These are phyloP conservation scores for Aureobasidium sp. DNA, from an alignment of 2,329 filamentous ascomycete genomes.

Conservation along the genomic window DNA sequence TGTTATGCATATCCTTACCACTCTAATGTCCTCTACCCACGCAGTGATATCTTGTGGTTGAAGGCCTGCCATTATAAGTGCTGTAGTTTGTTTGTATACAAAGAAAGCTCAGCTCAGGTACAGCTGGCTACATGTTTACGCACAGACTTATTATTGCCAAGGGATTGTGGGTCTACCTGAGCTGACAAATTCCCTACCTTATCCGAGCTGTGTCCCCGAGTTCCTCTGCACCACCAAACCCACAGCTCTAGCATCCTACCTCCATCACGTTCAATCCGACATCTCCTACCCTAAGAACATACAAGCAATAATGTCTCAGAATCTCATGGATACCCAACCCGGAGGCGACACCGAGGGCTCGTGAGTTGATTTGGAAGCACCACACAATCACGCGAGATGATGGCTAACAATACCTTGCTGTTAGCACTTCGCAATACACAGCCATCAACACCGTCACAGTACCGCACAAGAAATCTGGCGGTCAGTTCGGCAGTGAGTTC, in stretches of 20 bases:
- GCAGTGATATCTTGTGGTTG: too few relatives aligned
- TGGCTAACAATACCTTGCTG: not conserved
- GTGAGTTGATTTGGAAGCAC: not conserved
- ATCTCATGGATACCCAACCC: slow-evolving; percentile 50
- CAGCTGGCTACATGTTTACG: too few relatives aligned
- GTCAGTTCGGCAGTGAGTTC: slow-evolving; percentile 46
- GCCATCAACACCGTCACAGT: slow-evolving; percentile 43
- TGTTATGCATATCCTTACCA: too few relatives aligned
- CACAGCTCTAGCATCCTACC: not conserved
- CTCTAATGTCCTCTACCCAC: too few relatives aligned
- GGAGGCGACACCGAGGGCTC: slow-evolving; percentile 42
- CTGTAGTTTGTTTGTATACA: too few relatives aligned
- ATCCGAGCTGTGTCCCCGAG: too few relatives aligned
- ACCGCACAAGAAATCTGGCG: slow-evolving; percentile 45
- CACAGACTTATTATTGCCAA: too few relatives aligned
- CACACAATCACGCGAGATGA: not conserved
- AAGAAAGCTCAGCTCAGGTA: too few relatives aligned
- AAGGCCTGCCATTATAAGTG: too few relatives aligned
- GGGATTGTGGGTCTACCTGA: too few relatives aligned
- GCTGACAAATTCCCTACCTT: too few relatives aligned
- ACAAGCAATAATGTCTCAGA: slow-evolving; percentile 38
- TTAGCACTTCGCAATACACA: slow-evolving; percentile 40
- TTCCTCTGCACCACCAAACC: not conserved
- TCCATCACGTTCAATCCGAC: not conserved
- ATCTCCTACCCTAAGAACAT: not conserved